Conservation (phyloP, 1,284 basidiomycete species). For the Apiotrichum siamense region DNA sequence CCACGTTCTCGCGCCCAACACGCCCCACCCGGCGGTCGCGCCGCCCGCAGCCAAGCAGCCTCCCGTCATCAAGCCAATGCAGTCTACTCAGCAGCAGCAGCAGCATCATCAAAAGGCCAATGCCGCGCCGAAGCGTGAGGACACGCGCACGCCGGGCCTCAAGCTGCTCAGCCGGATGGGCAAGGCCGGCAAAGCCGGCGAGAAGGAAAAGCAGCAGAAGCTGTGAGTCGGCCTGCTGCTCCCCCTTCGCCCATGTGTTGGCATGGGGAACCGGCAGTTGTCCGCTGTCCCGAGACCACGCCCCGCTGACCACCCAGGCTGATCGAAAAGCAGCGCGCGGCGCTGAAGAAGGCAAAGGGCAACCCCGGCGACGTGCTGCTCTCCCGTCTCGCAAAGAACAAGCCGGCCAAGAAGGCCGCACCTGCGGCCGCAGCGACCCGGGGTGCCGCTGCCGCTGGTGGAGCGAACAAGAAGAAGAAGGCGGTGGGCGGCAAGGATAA, state of each 20-base stretch:
- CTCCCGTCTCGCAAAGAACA: constrained; percentile 24
- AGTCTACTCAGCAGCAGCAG: constrained; percentile 1
- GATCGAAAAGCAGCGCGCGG: constrained; percentile 36
- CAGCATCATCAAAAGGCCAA: background rate
- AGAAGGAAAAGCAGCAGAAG: constrained; percentile 29
- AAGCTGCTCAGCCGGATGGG: constrained; percentile 29
- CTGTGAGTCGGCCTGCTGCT: constrained; percentile 22
- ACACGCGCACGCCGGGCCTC: constrained; percentile 28
- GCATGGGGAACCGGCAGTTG: too few relatives aligned
- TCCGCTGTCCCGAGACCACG: too few relatives aligned
- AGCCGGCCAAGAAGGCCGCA: background rate
- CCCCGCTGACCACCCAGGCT: constrained; percentile 21
- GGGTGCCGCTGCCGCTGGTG: too few relatives aligned
- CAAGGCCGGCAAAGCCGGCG: constrained; percentile 23
- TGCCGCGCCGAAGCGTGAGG: constrained; percentile 32
- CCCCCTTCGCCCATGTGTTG: too few relatives aligned
- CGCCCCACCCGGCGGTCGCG: constrained; percentile 19
- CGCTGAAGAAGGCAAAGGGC: constrained; percentile 16
- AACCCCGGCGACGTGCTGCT: constrained; percentile 30
- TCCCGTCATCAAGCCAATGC: constrained; percentile 5
- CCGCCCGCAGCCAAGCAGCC: constrained; percentile 2
- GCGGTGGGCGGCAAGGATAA: constrained; percentile 10
- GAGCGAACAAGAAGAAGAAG: too few relatives aligned
- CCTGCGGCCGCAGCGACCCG: constrained; percentile 1
- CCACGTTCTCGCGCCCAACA: constrained; percentile 32